Evolutionary conservation across 2,329 filamentous ascomycete species (phyloP).

Genomic region (Aspergillus persii): DNA sequence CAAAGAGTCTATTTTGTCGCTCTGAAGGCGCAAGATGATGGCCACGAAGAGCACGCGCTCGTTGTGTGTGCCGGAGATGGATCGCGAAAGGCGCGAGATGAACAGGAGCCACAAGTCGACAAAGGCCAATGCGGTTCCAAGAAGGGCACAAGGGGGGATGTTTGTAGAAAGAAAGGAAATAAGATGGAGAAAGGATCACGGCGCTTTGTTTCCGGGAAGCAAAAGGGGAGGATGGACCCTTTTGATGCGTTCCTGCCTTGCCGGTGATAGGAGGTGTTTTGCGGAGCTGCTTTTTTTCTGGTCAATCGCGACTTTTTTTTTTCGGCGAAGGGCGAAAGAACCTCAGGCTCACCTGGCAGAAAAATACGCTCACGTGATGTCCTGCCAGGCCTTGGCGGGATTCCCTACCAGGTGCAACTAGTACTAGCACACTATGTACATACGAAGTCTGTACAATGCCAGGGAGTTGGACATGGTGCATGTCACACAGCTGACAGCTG

Average conservation of each 20-base stretch:
- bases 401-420: neutral
- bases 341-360: slow-evolving; percentile 9
- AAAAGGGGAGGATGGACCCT: slow-evolving; percentile 5
- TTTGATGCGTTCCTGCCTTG: slow-evolving; percentile 14
- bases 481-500: no score
- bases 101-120: slow-evolving; percentile 1
- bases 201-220: neutral
- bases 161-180: neutral
- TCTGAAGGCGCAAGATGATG: neutral
- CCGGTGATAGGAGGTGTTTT: slow-evolving; percentile 7
- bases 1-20: neutral
- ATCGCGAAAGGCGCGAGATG: slow-evolving; percentile 18
- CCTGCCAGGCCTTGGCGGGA: slow-evolving; percentile 14
- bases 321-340: slow-evolving; percentile 4
- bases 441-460: no score
- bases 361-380: slow-evolving; percentile 22
- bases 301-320: slow-evolving; percentile 16
- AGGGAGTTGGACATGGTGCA: no score
- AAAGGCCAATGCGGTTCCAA: neutral
- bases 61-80: slow-evolving; percentile 7
- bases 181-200: neutral
- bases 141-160: neutral
- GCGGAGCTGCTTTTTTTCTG: slow-evolving; percentile 15
- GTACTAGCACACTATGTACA: no score
- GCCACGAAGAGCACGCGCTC: slow-evolving; percentile 11